These are phyloP conservation scores for Aspergillus japonicus DNA, from an alignment of 2,329 filamentous ascomycete genomes.

Conservation along the genomic window DNA sequence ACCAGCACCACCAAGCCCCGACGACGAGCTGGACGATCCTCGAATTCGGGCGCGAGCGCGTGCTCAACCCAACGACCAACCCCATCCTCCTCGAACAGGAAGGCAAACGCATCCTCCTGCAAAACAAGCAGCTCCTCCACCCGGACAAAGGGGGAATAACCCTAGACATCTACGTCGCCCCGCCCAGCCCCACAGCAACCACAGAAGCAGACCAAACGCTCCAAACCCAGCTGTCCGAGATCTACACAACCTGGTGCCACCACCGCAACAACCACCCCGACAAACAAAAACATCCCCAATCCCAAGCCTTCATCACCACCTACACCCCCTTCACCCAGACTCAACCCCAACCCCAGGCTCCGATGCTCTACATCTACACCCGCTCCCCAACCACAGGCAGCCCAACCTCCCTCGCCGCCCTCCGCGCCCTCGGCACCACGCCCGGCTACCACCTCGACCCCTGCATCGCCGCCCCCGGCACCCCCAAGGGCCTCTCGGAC, in stretches of 20 bases:
- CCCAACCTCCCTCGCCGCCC: constrained; percentile 41
- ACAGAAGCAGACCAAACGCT: constrained; percentile 26
- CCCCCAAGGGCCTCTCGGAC: constrained; percentile 40
- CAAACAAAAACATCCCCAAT: background rate
- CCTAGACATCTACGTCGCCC: constrained; percentile 37
- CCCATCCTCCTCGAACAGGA: constrained; percentile 36
- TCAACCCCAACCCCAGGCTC: no score
- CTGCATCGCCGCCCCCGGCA: constrained; percentile 35
- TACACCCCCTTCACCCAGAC: background rate
- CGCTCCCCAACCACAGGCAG: constrained; percentile 24
- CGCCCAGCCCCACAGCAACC: background rate
- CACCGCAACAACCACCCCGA: constrained; percentile 29
- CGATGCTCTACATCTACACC: constrained; percentile 37
- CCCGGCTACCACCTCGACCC: constrained; percentile 46
- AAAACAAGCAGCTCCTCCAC: constrained; percentile 39
- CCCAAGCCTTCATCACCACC: background rate
- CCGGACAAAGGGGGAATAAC: constrained; percentile 34
- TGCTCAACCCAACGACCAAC: constrained; percentile 43
- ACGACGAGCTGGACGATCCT: constrained; percentile 34
- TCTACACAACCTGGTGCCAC: constrained; percentile 42
- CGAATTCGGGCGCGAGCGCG: constrained; percentile 40
- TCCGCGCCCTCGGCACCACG: constrained; percentile 38
- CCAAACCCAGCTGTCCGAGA: constrained; percentile 31
- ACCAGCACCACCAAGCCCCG: constrained; percentile 6
- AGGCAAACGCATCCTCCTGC: constrained; percentile 39